Percentiles rank a stretch among this genome's conserved stretches.
Conservation (phyloP, 2,329 filamentous ascomycete genomes). For the Fusarium redolens region DNA sequence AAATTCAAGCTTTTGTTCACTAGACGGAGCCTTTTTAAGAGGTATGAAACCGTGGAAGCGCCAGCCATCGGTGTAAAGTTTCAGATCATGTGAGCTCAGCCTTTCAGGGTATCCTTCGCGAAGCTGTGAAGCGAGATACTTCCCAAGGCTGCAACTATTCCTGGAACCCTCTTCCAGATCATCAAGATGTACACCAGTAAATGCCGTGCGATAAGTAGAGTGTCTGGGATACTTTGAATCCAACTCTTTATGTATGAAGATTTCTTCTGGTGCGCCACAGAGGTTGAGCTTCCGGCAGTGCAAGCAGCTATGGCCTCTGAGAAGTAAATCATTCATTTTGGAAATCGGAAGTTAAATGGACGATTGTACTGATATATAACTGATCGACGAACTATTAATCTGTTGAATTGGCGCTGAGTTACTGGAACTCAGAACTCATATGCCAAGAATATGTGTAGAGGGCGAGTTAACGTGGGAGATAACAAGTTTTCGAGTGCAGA, state of each 20-base stretch:
- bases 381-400: too few species aligned
- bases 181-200: neutral
- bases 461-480: neutral
- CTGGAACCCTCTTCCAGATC: neutral
- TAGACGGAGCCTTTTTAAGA: neutral
- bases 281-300: neutral
- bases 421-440: neutral
- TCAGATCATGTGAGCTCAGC: neutral
- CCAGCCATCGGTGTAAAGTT: neutral
- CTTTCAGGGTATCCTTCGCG: neutral
- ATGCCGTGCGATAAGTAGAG: neutral
- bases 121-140: neutral
- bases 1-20: neutral
- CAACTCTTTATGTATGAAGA: neutral
- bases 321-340: neutral
- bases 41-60: neutral
- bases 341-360: fast-evolving
- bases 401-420: too few species aligned
- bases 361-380: neutral
- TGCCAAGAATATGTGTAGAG: neutral
- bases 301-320: neutral
- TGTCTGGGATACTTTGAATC: neutral
- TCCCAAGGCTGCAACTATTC: neutral
- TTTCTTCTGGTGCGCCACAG: neutral
- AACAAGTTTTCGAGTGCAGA: neutral